Evolutionary conservation across 805 yeast genomes (phyloP).

Genomic region (Hanseniaspora singularis): DNA sequence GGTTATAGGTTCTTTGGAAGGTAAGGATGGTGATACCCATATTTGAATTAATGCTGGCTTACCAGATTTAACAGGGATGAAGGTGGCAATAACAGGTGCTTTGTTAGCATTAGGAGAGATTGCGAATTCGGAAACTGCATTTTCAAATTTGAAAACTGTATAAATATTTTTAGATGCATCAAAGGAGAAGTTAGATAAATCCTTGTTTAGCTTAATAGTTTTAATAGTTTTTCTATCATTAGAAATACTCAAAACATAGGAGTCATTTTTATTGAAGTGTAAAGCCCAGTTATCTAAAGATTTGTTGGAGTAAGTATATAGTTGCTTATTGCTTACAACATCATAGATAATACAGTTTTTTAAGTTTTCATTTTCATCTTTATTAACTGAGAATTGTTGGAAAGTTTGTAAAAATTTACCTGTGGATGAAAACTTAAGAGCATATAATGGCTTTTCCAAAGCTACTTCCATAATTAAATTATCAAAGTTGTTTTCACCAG

Average conservation of each 20-base stretch:
- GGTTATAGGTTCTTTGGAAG: constrained; percentile 45
- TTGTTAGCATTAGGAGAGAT: constrained; percentile 62
- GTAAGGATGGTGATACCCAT: constrained; percentile 37
- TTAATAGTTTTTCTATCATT: constrained; percentile 24
- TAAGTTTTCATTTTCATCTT: constrained; percentile 52
- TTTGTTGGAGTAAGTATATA: constrained; percentile 53
- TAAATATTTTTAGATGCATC: constrained; percentile 39
- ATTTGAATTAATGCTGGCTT: constrained; percentile 83
- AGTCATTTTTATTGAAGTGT: constrained; percentile 29
- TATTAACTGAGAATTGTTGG: constrained; percentile 73
- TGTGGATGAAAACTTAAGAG: constrained; percentile 75
- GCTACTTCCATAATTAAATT: constrained; percentile 19
- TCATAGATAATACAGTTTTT: constrained; percentile 71
- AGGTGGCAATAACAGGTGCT: constrained; percentile 81
- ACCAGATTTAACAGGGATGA: constrained; percentile 75
- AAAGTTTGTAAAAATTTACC: constrained; percentile 77
- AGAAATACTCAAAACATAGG: constrained; percentile 23
- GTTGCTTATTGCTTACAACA: constrained; percentile 30
- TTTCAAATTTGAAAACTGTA: constrained; percentile 29
- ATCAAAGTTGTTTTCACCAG: constrained; percentile 23
- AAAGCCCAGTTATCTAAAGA: constrained; percentile 74
- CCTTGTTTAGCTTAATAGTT: constrained; percentile 34
- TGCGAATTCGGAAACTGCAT: constrained; percentile 35
- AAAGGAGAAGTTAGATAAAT: constrained; percentile 41
- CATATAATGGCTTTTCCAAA: constrained; percentile 54